phyloP scores from a whole-genome alignment of 352 stramenopile genomes.

The Plasmopara muralis region DNA sequence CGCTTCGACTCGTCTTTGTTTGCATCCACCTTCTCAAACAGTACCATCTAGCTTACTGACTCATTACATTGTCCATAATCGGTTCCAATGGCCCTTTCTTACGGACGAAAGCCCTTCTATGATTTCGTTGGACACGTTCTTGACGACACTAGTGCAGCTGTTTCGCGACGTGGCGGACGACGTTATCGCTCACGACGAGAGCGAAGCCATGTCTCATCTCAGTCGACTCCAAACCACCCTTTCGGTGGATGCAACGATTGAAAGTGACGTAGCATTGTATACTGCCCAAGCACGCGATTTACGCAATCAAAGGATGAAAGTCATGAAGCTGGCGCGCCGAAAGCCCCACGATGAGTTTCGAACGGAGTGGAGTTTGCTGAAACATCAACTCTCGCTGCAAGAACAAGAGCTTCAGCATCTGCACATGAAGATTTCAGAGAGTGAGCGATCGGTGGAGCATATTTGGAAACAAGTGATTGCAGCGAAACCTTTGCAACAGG shows the following conservation, averaged over 20 bases:
- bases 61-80: conserved; percentile 34
- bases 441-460: conserved; percentile 44
- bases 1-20: conserved; percentile 7
- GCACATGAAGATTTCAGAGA: conserved; percentile 39
- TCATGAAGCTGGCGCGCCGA: conserved; percentile 48
- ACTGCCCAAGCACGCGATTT: conserved; percentile 45
- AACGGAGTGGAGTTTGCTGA: conserved; percentile 45
- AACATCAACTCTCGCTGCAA: conserved; percentile 51
- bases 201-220: conserved; percentile 53
- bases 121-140: conserved; percentile 34
- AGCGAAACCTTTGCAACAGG: conserved; percentile 11
- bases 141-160: conserved; percentile 35
- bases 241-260: conserved; percentile 47
- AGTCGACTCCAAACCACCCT: conserved; percentile 70
- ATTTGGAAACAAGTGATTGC: conserved; percentile 52
- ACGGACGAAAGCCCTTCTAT: conserved; percentile 17
- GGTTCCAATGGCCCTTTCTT: conserved; percentile 9
- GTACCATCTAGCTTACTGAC: conserved; percentile 25
- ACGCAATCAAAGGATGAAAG: conserved; percentile 55
- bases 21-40: conserved; percentile 6
- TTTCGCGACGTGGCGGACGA: conserved; percentile 60
- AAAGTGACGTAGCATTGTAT: conserved; percentile 29
- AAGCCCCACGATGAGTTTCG: conserved; percentile 46
- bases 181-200: conserved; percentile 74
- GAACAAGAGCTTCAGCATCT: conserved; percentile 61